Percentiles rank a stretch among this genome's conserved stretches.
phyloP scores from a whole-genome alignment of 805 yeast genomes.

The Diddensiella transvaalensis region DNA sequence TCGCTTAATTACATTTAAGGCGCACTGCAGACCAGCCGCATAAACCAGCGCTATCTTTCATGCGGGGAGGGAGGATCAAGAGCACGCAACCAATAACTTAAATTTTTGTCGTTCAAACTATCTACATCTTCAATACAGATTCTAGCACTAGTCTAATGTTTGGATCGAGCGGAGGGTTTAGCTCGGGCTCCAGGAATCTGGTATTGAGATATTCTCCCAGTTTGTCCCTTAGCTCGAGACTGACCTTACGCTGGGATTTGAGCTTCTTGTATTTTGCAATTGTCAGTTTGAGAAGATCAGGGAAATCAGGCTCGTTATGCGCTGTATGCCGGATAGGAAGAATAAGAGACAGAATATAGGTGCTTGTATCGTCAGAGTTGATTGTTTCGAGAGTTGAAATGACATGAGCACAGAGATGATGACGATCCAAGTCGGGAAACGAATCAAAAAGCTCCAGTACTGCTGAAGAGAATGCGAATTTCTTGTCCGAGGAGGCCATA shows the following conservation, averaged over 20 bases:
- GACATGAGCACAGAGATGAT: constrained; percentile 62
- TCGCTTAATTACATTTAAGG: too few relatives aligned
- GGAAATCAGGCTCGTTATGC: constrained; percentile 42
- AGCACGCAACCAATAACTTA: too few relatives aligned
- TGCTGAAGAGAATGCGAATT: constrained; percentile 42
- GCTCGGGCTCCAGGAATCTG: constrained; percentile 17
- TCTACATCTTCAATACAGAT: neutral
- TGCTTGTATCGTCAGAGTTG: constrained; percentile 35
- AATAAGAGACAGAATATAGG: constrained; percentile 40
- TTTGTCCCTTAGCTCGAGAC: too few relatives aligned
- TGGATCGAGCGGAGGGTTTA: constrained; percentile 10
- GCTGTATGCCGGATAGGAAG: constrained; percentile 60
- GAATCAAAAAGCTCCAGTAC: constrained; percentile 61
- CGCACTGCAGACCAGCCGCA: neutral
- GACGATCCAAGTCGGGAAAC: constrained; percentile 66
- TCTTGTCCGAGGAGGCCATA: constrained; percentile 34
- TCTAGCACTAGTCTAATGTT: constrained; percentile 21
- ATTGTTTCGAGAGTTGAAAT: constrained; percentile 48
- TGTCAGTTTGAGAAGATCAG: constrained; percentile 60
- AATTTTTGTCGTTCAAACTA: too few relatives aligned
- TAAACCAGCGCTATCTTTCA: neutral
- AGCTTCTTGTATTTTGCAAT: constrained; percentile 58
- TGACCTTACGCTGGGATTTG: constrained; percentile 18
- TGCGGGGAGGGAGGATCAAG: neutral
- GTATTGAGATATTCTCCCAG: constrained; percentile 26